Percentiles rank a stretch among this genome's conserved stretches.
phyloP scores from a whole-genome alignment of 2,329 filamentous ascomycete species.

The Penicillium palitans region DNA sequence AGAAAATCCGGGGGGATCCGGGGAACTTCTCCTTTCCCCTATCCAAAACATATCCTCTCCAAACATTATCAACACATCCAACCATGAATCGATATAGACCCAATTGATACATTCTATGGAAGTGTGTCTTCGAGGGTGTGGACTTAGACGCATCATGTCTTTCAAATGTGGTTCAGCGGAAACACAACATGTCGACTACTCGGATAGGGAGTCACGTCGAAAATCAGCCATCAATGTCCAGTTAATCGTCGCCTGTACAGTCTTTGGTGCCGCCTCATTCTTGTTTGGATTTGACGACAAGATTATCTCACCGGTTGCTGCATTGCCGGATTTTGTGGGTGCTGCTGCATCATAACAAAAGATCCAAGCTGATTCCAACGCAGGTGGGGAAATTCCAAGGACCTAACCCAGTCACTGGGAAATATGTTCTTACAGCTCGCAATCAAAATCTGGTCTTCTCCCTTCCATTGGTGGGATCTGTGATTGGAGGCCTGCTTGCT shows the following conservation, averaged over 20 bases:
- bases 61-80: neutral
- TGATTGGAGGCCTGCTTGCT: constrained; percentile 35
- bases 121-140: neutral
- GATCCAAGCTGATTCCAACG: neutral
- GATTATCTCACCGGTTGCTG: constrained; percentile 35
- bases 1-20: constrained; percentile 6
- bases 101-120: neutral
- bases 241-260: constrained; percentile 29
- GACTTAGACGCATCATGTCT: constrained; percentile 8
- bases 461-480: constrained; percentile 38
- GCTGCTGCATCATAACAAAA: neutral
- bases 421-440: constrained; percentile 31
- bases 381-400: constrained; percentile 36
- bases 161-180: constrained; percentile 9
- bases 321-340: constrained; percentile 31
- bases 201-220: neutral
- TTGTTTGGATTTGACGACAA: constrained; percentile 39
- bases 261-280: constrained; percentile 35
- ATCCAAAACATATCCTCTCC: too few relatives aligned
- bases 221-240: constrained; percentile 27
- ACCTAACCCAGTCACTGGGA: constrained; percentile 24
- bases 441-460: constrained; percentile 41
- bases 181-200: constrained; percentile 24
- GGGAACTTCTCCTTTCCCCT: neutral
- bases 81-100: neutral